Base-by-base conservation (phyloP, 176 grass and related monocot genomes). In the Aegilops longissima region DNA sequence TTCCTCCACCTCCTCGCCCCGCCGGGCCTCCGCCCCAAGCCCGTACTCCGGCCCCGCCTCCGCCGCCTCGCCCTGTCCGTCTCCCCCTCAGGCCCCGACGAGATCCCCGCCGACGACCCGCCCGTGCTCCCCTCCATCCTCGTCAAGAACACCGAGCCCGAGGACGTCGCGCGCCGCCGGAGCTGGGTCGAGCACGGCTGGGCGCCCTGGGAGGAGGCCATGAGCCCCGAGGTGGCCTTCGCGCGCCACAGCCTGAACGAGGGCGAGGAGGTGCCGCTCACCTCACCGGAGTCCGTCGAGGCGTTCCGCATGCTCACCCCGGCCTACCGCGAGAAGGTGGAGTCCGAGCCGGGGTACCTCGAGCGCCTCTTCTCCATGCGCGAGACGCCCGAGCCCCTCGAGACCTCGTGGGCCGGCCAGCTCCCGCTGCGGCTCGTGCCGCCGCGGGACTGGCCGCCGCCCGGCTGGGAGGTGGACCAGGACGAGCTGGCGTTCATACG, bases 241-340 rank as follows among this genome's bases (percentile, higher is more conserved):
- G 96, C 93, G 45, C 90, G 90, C 16, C 86, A 92, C 84, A 94
- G 92, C 78, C 90, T 98, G 16, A 95, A 98, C 72, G 93, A 98
- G 83, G 96, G 96, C 6, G 92, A 92, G 82, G 93, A 98, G 92
- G 96, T 98, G 38, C 92, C 96, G n/a, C 93, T 98, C 39, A 87
- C 90, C 62, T 86, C 93, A 23, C 91, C 91, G 3, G 96, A 98
- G 76, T 87, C 96, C 33, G 67, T 94, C 64, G 96, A 98, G 88
- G 88, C 92, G 38, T 98, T 98, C 82, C 90, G 89, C 45, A 98
- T 98, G 96, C 92, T 98, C 61, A 94, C 88, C 24, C 96, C 93
- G 12, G 90, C 96, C 16, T 98, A 98, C 86, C 88, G 84, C 24
- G 86, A 95, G 92, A 94, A 94, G 82, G 84, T 96, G 69, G 96